These are phyloP conservation scores for Metschnikowia anglica DNA, from an alignment of 805 yeast genomes.

Conservation along the genomic window DNA sequence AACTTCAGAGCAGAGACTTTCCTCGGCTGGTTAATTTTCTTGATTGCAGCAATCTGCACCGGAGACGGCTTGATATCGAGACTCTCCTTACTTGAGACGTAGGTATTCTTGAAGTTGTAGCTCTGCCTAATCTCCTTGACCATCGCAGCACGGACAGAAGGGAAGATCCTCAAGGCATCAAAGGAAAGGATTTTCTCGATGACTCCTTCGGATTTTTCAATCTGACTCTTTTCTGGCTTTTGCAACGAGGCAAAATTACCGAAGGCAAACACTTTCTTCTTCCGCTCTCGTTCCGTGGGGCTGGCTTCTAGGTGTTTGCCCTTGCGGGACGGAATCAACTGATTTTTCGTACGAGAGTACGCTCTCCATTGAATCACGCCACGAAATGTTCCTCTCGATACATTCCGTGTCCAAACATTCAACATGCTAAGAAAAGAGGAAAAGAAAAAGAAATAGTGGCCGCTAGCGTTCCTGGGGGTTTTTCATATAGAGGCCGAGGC, in stretches of 20 bases:
- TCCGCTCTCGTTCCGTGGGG: conserved; percentile 17
- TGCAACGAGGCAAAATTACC: conserved; percentile 26
- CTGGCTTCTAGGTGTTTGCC: conserved; percentile 20
- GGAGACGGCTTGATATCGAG: conserved; percentile 62
- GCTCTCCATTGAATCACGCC: conserved; percentile 5
- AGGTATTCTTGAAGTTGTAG: conserved; percentile 36
- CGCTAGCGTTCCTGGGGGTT: no score
- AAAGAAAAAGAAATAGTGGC: neutral
- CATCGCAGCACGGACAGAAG: conserved; percentile 63
- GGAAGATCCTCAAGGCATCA: conserved; percentile 63
- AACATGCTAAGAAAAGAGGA: conserved; percentile 2
- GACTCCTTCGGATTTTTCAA: conserved; percentile 23
- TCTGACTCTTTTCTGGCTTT: conserved; percentile 18
- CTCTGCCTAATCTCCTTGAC: conserved; percentile 48
- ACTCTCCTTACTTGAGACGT: conserved; percentile 30
- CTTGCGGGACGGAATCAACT: conserved; percentile 16
- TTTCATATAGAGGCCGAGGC: neutral
- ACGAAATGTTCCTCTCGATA: neutral
- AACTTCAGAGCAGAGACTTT: conserved; percentile 25
- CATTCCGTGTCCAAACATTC: conserved; percentile 6
- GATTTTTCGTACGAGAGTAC: conserved; percentile 12
- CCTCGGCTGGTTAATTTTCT: conserved; percentile 49
- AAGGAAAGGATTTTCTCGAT: conserved; percentile 57
- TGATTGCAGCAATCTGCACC: conserved; percentile 76
- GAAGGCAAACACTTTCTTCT: conserved; percentile 20